Conservation (phyloP, 768 basidiomycete species). For the Rhodotorula babjevae region DNA sequence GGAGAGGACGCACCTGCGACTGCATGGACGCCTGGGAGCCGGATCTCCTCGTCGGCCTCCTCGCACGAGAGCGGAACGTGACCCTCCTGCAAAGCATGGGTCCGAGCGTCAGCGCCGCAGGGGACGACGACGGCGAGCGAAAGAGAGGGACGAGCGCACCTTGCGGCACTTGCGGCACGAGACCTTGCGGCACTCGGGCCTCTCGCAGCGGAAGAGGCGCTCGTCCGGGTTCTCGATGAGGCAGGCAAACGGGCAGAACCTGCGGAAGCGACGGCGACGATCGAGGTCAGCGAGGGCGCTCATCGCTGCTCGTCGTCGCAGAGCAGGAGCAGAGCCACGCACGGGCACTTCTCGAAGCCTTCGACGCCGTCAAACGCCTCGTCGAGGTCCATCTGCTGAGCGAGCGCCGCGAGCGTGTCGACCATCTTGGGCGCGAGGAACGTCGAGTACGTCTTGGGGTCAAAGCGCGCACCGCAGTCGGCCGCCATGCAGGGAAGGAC, state of each 20-base stretch:
- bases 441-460: background rate
- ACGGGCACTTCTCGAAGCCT: constrained; percentile 34
- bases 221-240: constrained; percentile 39
- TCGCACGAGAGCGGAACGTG: constrained; percentile 49
- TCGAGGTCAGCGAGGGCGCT: background rate
- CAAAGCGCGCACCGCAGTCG: constrained; percentile 30
- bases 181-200: constrained; percentile 35
- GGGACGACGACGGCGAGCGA: background rate
- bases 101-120: too few species aligned
- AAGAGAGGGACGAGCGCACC: background rate
- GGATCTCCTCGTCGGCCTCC: constrained; percentile 43
- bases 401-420: constrained; percentile 25
- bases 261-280: background rate
- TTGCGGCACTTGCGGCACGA: constrained; percentile 39
- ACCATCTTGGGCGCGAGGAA: constrained; percentile 24
- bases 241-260: constrained; percentile 38
- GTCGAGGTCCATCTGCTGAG: constrained; percentile 32
- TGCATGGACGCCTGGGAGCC: constrained; percentile 45
- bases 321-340: background rate
- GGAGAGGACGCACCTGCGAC: constrained; percentile 34
- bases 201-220: constrained; percentile 34
- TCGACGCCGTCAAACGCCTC: constrained; percentile 34
- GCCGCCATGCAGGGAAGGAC: constrained; percentile 39
- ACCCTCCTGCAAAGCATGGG: constrained; percentile 30
- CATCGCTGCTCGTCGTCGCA: too few species aligned